Evolutionary conservation across 805 yeast species (phyloP).

Genomic region (Wickerhamiella sergipiensis): DNA sequence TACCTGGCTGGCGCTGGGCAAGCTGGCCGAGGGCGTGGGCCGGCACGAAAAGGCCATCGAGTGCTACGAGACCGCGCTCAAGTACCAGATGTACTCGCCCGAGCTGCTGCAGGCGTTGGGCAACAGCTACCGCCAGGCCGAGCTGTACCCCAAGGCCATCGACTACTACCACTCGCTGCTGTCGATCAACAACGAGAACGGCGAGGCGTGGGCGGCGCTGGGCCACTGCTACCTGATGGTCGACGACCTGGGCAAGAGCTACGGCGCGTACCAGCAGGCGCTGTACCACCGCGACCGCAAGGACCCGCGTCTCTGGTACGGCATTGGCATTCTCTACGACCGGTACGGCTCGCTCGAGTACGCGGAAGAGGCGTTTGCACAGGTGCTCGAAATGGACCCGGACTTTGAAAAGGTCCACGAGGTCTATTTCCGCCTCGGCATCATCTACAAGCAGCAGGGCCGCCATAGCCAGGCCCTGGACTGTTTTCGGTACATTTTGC

Average conservation of each 20-base stretch:
- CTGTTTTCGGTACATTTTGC: constrained; percentile 83
- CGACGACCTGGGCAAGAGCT: constrained; percentile 91
- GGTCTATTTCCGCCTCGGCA: constrained; percentile 90
- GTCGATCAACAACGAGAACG: constrained; percentile 68
- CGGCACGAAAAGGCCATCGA: constrained; percentile 80
- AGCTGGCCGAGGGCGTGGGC: constrained; percentile 77
- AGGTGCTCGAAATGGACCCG: constrained; percentile 91
- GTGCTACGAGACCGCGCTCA: constrained; percentile 76
- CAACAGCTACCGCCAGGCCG: constrained; percentile 74
- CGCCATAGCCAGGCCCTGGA: constrained; percentile 79
- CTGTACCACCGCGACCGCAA: constrained; percentile 84
- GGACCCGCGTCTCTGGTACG: constrained; percentile 97
- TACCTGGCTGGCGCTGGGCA: constrained; percentile 83
- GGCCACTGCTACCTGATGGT: constrained; percentile 93
- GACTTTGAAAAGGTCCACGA: constrained; percentile 93
- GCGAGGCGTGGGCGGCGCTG: constrained; percentile 93
- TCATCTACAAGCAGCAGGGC: constrained; percentile 89
- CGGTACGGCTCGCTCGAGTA: constrained; percentile 92
- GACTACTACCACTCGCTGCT: constrained; percentile 84
- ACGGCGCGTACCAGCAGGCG: constrained; percentile 94
- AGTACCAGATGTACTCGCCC: constrained; percentile 75
- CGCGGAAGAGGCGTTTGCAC: constrained; percentile 96
- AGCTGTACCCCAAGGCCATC: constrained; percentile 86
- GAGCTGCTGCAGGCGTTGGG: constrained; percentile 79
- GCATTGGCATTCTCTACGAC: constrained; percentile 92